Evolutionary conservation across 306 rosid species (phyloP).

Genomic region (Inga laurina): DNA sequence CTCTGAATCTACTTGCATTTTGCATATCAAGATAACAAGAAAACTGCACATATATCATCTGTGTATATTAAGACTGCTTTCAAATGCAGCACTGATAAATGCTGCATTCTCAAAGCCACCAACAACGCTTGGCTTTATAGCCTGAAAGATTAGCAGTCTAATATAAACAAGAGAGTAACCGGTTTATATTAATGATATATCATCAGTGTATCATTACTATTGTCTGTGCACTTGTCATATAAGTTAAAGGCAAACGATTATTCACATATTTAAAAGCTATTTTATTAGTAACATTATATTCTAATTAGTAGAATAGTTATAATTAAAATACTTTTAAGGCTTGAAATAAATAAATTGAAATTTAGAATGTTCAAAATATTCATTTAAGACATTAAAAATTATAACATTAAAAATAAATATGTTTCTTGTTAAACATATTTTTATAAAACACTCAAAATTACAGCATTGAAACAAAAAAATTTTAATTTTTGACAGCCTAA

Average conservation of each 20-base stretch:
- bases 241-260: not conserved
- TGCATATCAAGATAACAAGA: constrained; percentile 75
- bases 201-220: not conserved
- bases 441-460: not conserved
- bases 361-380: not conserved
- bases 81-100: constrained; percentile 83
- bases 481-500: not conserved
- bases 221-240: constrained; percentile 2
- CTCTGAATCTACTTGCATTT: constrained; percentile 41
- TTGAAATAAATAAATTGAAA: not conserved
- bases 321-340: not conserved
- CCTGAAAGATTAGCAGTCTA: constrained; percentile 51
- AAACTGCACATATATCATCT: constrained; percentile 80
- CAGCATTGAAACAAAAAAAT: not conserved
- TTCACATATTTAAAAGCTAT: not conserved
- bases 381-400: not conserved
- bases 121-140: constrained; percentile 89
- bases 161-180: not conserved
- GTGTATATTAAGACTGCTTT: constrained; percentile 90
- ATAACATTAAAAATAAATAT: no score
- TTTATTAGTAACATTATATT: not conserved
- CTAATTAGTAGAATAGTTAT: not conserved
- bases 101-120: constrained; percentile 94
- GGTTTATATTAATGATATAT: constrained; percentile 22
- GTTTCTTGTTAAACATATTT: not conserved